A percentile compares a stretch with the other conserved stretches of the same genome.
phyloP scores from a whole-genome alignment of 2,329 filamentous ascomycete species.

The Alternaria gansuensis region DNA sequence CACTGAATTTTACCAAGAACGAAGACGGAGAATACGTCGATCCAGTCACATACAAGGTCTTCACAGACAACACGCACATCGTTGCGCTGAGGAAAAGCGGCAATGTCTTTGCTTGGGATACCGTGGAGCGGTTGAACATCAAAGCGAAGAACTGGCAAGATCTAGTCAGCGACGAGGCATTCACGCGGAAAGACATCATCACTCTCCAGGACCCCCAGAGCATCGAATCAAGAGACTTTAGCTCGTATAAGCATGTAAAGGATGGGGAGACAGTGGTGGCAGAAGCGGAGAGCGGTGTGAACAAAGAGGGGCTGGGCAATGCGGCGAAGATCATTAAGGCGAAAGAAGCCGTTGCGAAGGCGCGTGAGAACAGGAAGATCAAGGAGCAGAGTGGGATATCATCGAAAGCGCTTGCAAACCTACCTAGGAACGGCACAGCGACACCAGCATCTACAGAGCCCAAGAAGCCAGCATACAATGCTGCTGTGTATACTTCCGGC shows the following conservation, averaged over 20 bases:
- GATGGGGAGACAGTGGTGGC: constrained; percentile 82
- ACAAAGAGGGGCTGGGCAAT: constrained; percentile 80
- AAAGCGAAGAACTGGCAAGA: constrained; percentile 97
- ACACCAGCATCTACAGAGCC: constrained; percentile 40
- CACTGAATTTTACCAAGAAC: constrained; percentile 91
- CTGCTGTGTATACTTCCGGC: constrained; percentile 89
- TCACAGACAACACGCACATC: constrained; percentile 98
- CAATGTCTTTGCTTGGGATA: constrained; percentile 97
- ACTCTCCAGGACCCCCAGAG: constrained; percentile 97
- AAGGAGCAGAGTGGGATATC: constrained; percentile 43
- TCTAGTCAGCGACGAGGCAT: constrained; percentile 85
- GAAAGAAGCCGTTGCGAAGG: constrained; percentile 92
- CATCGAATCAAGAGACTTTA: constrained; percentile 80
- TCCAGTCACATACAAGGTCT: constrained; percentile 95
- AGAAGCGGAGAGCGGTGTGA: constrained; percentile 75
- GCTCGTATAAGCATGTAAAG: constrained; percentile 86
- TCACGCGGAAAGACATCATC: constrained; percentile 90
- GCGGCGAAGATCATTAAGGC: constrained; percentile 85
- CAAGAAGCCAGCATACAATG: constrained; percentile 70
- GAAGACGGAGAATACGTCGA: constrained; percentile 91
- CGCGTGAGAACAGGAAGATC: constrained; percentile 73
- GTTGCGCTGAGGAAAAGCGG: constrained; percentile 86
- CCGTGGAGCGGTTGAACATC: constrained; percentile 92
- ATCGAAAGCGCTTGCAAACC: constrained; percentile 32
- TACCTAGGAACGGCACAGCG: constrained; percentile 34